Evolutionary conservation across 179 eudicot species (phyloP), one percentile per base, ranked within the genome.

Genomic region (Gypsophila paniculata): DNA sequence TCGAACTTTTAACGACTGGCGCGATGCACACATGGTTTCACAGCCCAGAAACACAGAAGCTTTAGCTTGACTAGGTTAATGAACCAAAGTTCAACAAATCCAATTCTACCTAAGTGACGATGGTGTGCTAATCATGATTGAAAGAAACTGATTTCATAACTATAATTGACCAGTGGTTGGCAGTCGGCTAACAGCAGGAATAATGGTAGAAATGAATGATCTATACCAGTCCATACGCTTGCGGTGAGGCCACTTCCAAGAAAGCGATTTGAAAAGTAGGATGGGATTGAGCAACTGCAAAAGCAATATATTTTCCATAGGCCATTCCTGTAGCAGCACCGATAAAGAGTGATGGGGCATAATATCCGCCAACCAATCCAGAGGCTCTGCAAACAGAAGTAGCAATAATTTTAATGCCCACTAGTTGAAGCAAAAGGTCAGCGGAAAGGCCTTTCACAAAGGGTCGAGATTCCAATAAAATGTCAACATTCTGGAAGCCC

Each of bases 261-360:
- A 86, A 75, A 42, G 94, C 74, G 61, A 85, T 74, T 71, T 83
- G 89, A 71, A 93, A 79, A 25, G 74, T 58, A 63, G 92, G 88
- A 84, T 82, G 75, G n/a, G 82, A 78, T 29, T 83, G 85, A 61
- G 89, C 77, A 79, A 91, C 81, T 64, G 82, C 70, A 70, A 80
- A 71, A 73, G 86, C 79, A 73, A 85, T 82, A 70, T 87, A 68
- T 81, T 90, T 91, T 61, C 99, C 99, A 82, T 91, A 94, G 7
- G 93, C 93, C 97, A 91, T 91, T 77, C 99, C 99, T 25, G 96
- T 91, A 74, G 95, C 99, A 65, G 99, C 99, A 70, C 99, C 99
- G 74, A 94, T 90, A 76, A 94, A 91, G 53, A 94, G 89, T 61
- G 97, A 91, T 39, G 99, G 97, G 13, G 99, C 97, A 77, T 94